Evolutionary conservation across 768 basidiomycete species (phyloP), one percentile per base, ranked within the genome.

Genomic region (Leccinum truebloodii): DNA sequence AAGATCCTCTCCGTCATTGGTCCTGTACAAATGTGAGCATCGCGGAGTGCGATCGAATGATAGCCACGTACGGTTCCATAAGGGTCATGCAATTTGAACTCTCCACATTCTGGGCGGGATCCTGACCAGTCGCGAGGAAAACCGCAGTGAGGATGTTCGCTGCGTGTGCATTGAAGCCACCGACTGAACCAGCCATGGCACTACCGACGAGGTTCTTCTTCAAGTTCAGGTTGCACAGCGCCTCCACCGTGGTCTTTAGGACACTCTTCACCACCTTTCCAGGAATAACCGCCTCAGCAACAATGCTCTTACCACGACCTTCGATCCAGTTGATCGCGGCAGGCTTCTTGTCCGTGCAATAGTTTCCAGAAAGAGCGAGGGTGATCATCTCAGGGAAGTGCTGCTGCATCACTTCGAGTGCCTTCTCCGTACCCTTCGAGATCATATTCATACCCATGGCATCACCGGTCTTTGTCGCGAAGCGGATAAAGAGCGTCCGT

Each of bases 401-500:
- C 54, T 80, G 79, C 66, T 83, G 81, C 83, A 94, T 81, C 22
- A 81, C 83, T 69, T 90, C 94, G 13, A 99, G 83, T 22, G 95
- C 95, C 76, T 91, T 92, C 79, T 98, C 97, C 10, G 94, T 95
- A 3, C 95, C 97, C 77, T 99, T 99, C 9, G 90, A 92, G 71
- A 98, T 97, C 97, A 98, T 99, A 81, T 99, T 99, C 97, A 99
- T 99, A 18, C 97, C 97, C 96, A 98, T 99, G 46, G 97, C 96
- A 69, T 98, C 96, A 32, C 95, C 97, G 0, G 97, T 98, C 57
- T 86, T 87, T 14, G 95, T 97, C 60, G 91, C 90, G 70, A 99
- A 98, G 52, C 97, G 86, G 24, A 98, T 87, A 71, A 88, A 99
- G 41, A 99, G 78, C 41, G 94, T 96, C 46, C 97, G 85, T 6